A percentile compares a stretch with the other conserved stretches of the same genome.
Evolutionary conservation across 352 stramenopile species (phyloP).

Genomic region (Elongisporangium prolatum): DNA sequence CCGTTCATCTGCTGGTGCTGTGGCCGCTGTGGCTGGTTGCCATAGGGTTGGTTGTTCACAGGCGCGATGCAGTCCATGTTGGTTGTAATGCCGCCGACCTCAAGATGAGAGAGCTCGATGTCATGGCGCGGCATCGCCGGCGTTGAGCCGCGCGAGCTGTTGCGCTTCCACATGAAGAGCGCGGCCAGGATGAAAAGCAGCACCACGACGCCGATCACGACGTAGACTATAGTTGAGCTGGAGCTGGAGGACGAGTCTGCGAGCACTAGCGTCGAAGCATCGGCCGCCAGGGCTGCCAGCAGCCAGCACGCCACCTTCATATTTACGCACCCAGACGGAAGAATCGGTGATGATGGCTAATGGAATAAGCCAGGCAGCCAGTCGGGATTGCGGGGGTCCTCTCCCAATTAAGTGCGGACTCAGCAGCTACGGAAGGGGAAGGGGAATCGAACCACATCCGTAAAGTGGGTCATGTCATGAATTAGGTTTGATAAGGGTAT

Average conservation of each 20-base stretch:
- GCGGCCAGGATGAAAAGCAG: constrained; percentile 41
- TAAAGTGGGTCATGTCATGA: not conserved
- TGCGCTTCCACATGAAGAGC: constrained; percentile 44
- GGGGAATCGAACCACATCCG: not conserved
- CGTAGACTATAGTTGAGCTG: constrained; percentile 44
- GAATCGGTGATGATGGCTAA: not conserved
- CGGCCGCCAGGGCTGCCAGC: constrained; percentile 1
- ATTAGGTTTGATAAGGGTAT: not conserved
- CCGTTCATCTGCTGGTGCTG: constrained; percentile 4
- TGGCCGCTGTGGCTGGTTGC: constrained; percentile 12
- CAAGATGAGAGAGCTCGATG: not conserved
- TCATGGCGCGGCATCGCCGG: constrained; percentile 4
- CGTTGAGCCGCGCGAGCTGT: constrained; percentile 5
- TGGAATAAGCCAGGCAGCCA: not conserved
- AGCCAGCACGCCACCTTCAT: constrained; percentile 11
- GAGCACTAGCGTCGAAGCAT: constrained; percentile 2
- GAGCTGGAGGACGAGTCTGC: constrained; percentile 17
- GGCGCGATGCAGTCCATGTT: not conserved
- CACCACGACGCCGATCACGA: constrained; percentile 47
- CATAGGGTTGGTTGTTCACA: not conserved
- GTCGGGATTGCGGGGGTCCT: not conserved
- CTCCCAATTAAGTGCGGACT: not conserved
- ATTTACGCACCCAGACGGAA: not conserved
- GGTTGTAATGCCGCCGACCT: not conserved
- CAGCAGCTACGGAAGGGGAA: not conserved